Evolutionary conservation across 805 yeast species (phyloP).

Genomic region (Cyberlindnera mississippiensis): DNA sequence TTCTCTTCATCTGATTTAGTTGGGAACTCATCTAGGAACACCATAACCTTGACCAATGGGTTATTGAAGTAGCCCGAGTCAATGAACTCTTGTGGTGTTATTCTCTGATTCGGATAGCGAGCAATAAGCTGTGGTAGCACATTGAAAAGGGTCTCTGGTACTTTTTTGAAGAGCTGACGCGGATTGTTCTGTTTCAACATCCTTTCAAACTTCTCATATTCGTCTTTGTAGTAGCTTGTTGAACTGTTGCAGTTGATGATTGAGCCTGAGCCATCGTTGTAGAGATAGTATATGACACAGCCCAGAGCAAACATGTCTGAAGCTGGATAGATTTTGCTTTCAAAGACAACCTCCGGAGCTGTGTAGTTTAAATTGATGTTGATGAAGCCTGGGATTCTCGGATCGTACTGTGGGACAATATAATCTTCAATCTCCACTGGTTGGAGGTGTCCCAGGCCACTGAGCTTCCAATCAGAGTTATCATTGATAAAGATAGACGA

Average conservation of each 20-base stretch:
- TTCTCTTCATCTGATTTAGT: conserved; percentile 70
- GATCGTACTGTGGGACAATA: conserved; percentile 67
- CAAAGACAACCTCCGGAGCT: conserved; percentile 81
- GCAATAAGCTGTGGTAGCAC: conserved; percentile 51
- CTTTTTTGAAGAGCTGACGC: conserved; percentile 44
- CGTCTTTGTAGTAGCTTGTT: conserved; percentile 57
- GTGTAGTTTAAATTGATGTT: conserved; percentile 68
- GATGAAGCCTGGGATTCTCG: conserved; percentile 69
- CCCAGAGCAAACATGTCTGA: conserved; percentile 88
- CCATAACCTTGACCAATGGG: conserved; percentile 74
- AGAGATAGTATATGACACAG: conserved; percentile 65
- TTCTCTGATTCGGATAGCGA: conserved; percentile 53
- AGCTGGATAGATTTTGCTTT: conserved; percentile 55
- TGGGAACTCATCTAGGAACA: conserved; percentile 77
- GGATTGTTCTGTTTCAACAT: conserved; percentile 38
- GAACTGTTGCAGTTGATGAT: conserved; percentile 51
- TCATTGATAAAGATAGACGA: conserved; percentile 70
- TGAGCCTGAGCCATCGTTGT: conserved; percentile 48
- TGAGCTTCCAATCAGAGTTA: conserved; percentile 90
- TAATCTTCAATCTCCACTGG: conserved; percentile 50
- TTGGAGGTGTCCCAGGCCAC: conserved; percentile 64
- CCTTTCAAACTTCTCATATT: conserved; percentile 44
- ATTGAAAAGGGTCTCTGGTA: conserved; percentile 52
- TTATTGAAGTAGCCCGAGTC: conserved; percentile 75
- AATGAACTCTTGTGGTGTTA: conserved; percentile 63